Percentiles rank a stretch among this genome's conserved stretches.
phyloP scores from a whole-genome alignment of 805 yeast genomes.

The Kodamaea restingae region DNA sequence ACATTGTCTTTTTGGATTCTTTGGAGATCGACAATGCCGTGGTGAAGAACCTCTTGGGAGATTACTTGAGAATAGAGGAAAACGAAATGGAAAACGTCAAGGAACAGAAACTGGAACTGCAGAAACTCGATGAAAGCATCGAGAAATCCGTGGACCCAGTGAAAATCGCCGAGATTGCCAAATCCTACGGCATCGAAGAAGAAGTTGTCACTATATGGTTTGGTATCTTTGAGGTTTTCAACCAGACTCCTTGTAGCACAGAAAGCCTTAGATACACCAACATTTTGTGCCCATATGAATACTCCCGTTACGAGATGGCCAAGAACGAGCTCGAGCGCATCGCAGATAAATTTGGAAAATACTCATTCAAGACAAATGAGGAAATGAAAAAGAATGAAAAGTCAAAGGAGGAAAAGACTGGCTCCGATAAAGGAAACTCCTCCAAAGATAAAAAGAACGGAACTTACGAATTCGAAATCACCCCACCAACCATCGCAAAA shows the following conservation, averaged over 20 bases:
- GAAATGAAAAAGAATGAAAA: conserved; percentile 7
- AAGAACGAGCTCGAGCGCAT: conserved; percentile 3
- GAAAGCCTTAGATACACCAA: conserved; percentile 18
- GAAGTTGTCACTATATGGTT: conserved; percentile 25
- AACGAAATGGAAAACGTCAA: too few relatives aligned
- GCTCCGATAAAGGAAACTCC: conserved; percentile 1
- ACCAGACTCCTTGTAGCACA: conserved; percentile 22
- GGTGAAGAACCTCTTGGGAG: conserved; percentile 21
- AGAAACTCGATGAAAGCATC: too few relatives aligned
- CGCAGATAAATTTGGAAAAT: conserved; percentile 3
- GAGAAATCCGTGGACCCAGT: too few relatives aligned
- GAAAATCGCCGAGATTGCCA: not conserved
- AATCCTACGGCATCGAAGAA: not conserved
- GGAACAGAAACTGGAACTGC: too few relatives aligned
- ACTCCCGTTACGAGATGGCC: conserved; percentile 2
- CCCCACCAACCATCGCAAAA: conserved; percentile 15
- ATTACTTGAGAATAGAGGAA: conserved; percentile 5
- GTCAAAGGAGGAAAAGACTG: conserved; percentile 4
- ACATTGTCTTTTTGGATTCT: conserved; percentile 23
- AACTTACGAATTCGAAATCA: conserved; percentile 5
- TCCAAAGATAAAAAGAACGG: conserved; percentile 10
- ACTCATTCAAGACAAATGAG: too few relatives aligned
- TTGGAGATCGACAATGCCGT: conserved; percentile 22
- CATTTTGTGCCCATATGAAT: conserved; percentile 27
- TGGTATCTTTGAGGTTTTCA: conserved; percentile 25